Percentiles rank a stretch among this genome's conserved stretches.
Conservation (phyloP, 306 rosid genomes). For the Quercus rubra region DNA sequence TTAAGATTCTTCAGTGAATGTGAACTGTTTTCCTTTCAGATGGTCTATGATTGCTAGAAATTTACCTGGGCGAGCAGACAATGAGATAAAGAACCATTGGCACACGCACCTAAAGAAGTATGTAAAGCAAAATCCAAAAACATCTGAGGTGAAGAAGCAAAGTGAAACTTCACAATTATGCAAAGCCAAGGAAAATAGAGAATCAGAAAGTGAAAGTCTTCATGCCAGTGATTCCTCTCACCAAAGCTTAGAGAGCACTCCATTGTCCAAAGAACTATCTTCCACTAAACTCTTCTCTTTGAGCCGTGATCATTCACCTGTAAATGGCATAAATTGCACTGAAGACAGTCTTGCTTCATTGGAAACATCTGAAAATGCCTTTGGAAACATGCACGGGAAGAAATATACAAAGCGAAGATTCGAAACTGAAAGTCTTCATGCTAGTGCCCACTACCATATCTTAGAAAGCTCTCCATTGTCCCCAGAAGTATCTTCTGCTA, state of each 20-base stretch:
- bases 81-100: constrained; percentile 65
- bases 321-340: background rate
- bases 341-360: constrained; percentile 13
- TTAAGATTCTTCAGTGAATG: no score
- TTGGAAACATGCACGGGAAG: no score
- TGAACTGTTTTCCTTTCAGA: constrained; percentile 14
- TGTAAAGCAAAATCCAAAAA: background rate
- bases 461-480: no score
- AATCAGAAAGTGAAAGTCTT: constrained; percentile 7
- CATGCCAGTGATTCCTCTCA: background rate
- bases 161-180: background rate
- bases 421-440: no score
- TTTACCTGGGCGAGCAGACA: constrained; percentile 63
- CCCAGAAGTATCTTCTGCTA: no score
- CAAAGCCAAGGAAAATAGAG: background rate
- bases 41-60: constrained; percentile 62
- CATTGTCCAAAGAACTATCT: constrained; percentile 17
- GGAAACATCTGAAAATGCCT: no score
- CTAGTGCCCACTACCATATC: no score
- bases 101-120: constrained; percentile 53
- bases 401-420: no score
- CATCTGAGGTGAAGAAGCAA: background rate
- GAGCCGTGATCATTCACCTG: constrained; percentile 13
- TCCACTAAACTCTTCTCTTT: constrained; percentile 7
- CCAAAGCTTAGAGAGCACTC: constrained; percentile 35